phyloP scores from a whole-genome alignment of 768 basidiomycete species.

The Tephrocybe sp. region DNA sequence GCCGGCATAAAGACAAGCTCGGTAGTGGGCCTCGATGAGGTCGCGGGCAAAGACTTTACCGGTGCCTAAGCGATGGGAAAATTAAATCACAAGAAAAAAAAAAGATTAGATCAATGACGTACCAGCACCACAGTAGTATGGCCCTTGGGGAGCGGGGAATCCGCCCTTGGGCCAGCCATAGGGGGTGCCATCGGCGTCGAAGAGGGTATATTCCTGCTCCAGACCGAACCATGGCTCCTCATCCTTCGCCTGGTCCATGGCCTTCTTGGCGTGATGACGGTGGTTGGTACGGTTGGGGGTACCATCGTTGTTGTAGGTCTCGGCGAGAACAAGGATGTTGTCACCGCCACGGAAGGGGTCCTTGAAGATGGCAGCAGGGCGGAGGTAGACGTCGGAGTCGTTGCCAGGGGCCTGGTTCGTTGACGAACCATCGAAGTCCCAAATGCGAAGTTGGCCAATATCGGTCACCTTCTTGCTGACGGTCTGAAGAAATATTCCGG shows the following conservation, averaged over 20 bases:
- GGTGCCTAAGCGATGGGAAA: constrained; percentile 54
- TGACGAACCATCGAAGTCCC: constrained; percentile 99
- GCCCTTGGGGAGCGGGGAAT: constrained; percentile 99
- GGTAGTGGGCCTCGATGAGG: constrained; percentile 98
- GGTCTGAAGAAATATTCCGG: constrained; percentile 51
- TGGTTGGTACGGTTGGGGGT: constrained; percentile 96
- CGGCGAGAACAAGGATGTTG: constrained; percentile 96
- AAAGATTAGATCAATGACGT: constrained; percentile 24
- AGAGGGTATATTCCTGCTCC: constrained; percentile 98
- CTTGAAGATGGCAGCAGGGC: constrained; percentile 95
- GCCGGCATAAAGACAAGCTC: constrained; percentile 91
- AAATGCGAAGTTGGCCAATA: constrained; percentile 89
- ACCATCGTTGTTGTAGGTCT: constrained; percentile 98
- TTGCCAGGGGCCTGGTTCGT: constrained; percentile 95
- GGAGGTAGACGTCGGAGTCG: constrained; percentile 98
- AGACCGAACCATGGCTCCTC: constrained; percentile 93
- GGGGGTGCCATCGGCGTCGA: constrained; percentile 88
- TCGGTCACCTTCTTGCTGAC: constrained; percentile 83
- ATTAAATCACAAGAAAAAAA: not conserved
- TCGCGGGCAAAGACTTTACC: constrained; percentile 99
- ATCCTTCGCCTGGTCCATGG: constrained; percentile 90
- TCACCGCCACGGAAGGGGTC: constrained; percentile 99
- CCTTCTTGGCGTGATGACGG: constrained; percentile 91
- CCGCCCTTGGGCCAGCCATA: constrained; percentile 98
- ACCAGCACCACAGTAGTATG: constrained; percentile 99